phyloP scores from a whole-genome alignment of 495 filamentous ascomycete species.

The Penicillium pulvis region DNA sequence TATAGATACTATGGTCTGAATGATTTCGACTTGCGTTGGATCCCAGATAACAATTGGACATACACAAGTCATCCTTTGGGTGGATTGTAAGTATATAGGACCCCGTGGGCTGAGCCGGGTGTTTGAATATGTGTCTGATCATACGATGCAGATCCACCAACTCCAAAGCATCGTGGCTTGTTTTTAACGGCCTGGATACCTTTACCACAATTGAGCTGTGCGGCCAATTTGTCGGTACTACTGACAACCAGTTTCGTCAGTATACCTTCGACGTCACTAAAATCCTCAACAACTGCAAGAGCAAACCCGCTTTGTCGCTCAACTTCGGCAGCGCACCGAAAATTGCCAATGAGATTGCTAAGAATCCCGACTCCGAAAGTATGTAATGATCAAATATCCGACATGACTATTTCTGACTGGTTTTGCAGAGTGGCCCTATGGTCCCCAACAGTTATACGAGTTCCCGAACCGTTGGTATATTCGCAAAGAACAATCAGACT shows the following conservation, averaged over 20 bases:
- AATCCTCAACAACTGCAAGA: constrained; percentile 47
- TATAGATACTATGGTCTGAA: constrained; percentile 56
- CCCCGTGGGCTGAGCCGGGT: too few species aligned
- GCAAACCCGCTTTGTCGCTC: constrained; percentile 44
- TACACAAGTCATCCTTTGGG: constrained; percentile 57
- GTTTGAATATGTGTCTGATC: not conserved
- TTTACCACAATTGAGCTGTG: constrained; percentile 65
- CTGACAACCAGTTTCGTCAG: constrained; percentile 73
- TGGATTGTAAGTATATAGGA: constrained; percentile 43
- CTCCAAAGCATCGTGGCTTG: constrained; percentile 49
- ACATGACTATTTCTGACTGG: constrained; percentile 8
- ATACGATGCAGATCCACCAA: constrained; percentile 18
- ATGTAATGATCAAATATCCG: not conserved
- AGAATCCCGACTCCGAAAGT: constrained; percentile 55
- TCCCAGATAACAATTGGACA: constrained; percentile 62
- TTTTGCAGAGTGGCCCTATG: constrained; percentile 45
- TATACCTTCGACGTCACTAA: constrained; percentile 67
- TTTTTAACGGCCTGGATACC: constrained; percentile 69
- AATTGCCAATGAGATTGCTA: constrained; percentile 56
- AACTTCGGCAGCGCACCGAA: constrained; percentile 60
- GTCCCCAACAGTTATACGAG: constrained; percentile 43
- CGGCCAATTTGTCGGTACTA: constrained; percentile 59
- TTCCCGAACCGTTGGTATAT: constrained; percentile 63
- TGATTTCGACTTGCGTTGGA: constrained; percentile 64
- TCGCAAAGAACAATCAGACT: constrained; percentile 70